Base-by-base conservation (phyloP, 495 filamentous ascomycete genomes). In the Tricharina praecox region DNA sequence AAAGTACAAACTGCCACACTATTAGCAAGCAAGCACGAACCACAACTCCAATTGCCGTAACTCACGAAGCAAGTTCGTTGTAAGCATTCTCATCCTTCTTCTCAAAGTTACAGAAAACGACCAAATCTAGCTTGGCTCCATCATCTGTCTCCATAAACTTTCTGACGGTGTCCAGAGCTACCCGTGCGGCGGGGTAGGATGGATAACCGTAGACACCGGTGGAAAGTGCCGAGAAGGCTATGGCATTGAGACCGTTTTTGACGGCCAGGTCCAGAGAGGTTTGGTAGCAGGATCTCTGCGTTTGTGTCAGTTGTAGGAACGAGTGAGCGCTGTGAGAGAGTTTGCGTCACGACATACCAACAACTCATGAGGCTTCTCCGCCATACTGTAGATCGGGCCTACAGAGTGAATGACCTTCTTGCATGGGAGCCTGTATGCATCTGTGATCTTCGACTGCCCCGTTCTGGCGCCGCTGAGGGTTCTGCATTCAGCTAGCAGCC, bases 161-260 rank as follows among this genome's bases (percentile, higher is more conserved):
- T 40, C 78, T 75, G 15, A 92, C 79, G 9, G 82, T 76, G 26
- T 69, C 64, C 44, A 80, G 62, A 1, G 82, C 90, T 33, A 74
- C 68, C 18, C 65, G 55, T 1, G 85, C 84, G 11, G 88, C 90
- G 24, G 76, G 68, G 2, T 56, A 49, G 55, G 74, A 80, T 3
- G 87, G 88, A 60, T 92, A 97, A 4, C 85, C 85, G 60, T 93
- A 96, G 0, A 93, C 59, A 1, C 90, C 90, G 8, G 88, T 93
- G 54, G 84, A 90, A 41, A 97, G 64, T 26, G 76, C 78, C 20
- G 74, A 71, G 56, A 97, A 96, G 0, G 85, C 90, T 46, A 97
- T 74, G 41, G 71, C 80, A 55, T 69, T 73, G 53, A 79, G 70
- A 0, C 67, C 65, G 46, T 78, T 68, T 32, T 77, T 68, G 0